Evolutionary conservation across 2,329 filamentous ascomycete species (phyloP).

Genomic region (Apiospora rasikravindrae): DNA sequence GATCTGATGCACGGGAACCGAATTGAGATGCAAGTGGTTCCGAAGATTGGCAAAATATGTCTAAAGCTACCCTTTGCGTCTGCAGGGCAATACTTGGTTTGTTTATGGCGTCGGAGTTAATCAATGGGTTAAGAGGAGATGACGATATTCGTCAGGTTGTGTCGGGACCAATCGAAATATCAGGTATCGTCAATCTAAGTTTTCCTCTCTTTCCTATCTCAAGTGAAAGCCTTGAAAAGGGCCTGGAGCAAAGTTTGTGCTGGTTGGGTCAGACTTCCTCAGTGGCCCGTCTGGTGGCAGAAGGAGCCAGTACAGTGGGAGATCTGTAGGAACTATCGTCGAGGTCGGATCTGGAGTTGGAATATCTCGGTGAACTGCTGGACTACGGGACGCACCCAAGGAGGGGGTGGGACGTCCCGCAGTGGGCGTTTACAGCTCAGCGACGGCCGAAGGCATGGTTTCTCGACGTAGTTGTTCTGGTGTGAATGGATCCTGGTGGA

Average conservation of each 20-base stretch:
- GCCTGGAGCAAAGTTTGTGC: constrained; percentile 32
- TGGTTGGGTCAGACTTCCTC: constrained; percentile 42
- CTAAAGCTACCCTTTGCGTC: background rate
- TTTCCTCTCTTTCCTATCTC: background rate
- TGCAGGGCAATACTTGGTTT: constrained; percentile 2
- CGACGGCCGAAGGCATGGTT: constrained; percentile 76
- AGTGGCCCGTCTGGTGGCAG: constrained; percentile 26
- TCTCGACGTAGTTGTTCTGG: constrained; percentile 71
- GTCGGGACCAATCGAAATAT: constrained; percentile 4
- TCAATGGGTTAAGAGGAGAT: background rate
- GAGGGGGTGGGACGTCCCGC: constrained; percentile 64
- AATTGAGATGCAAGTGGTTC: constrained; percentile 8
- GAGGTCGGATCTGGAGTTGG: constrained; percentile 62
- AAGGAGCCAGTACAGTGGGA: constrained; percentile 48
- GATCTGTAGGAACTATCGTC: constrained; percentile 70
- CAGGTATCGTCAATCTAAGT: constrained; percentile 1
- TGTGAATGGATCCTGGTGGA: constrained; percentile 41
- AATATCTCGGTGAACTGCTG: constrained; percentile 82
- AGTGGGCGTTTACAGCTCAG: constrained; percentile 93
- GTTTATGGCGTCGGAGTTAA: background rate
- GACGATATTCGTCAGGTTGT: constrained; percentile 10
- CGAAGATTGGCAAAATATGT: background rate
- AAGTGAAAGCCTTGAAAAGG: constrained; percentile 26
- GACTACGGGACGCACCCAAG: constrained; percentile 73
- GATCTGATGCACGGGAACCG: background rate